Evolutionary conservation across 805 yeast species (phyloP), one percentile per base, ranked within the genome.

Genomic region (Scheffersomyces coipomensis): DNA sequence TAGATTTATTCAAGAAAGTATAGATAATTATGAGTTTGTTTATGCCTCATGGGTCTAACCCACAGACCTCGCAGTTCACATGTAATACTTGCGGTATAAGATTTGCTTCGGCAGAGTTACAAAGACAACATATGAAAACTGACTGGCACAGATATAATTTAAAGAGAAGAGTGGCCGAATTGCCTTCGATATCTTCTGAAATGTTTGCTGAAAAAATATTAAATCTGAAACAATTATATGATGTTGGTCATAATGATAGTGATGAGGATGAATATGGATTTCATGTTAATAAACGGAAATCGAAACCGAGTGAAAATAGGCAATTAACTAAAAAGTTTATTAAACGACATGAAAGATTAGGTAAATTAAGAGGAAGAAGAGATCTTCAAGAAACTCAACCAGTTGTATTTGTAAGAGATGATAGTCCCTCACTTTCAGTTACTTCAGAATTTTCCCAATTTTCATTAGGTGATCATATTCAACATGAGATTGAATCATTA

Each of bases 101-200:
- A 42, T 69, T 69, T 48, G 55, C 61, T 11, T 56, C 61, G 24
- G 66, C 71, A 7, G 64, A 60, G 29, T 55, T 63, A 33, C 75
- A 69, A 45, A 48, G 74, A 34, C 48, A 53, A 40, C 75, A 69
- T 45, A 69, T 69, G 75, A 68, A 66, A 37, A 56, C 69, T 2
- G 73, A 68, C 34, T 69, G 75, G 75, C 75, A 69, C 46, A 51
- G 75, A 27, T 69, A 69, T 48, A 69, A 69, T 47, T 54, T 69
- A 41, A 69, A 69, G 46, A 51, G 75, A 51, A 53, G 72, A 46
- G 74, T 69, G 19, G 73, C 74, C 13, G 76, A 76, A 22, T 64
- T 89, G 42, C 83, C 90, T 5, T 83, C 95, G 1, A 78, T 89
- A 22, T 65, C 81, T 15, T 78, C 88, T 2, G 85, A 73, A 29